phyloP scores from a whole-genome alignment of 352 stramenopile genomes.

The Blastocystis sp. region DNA sequence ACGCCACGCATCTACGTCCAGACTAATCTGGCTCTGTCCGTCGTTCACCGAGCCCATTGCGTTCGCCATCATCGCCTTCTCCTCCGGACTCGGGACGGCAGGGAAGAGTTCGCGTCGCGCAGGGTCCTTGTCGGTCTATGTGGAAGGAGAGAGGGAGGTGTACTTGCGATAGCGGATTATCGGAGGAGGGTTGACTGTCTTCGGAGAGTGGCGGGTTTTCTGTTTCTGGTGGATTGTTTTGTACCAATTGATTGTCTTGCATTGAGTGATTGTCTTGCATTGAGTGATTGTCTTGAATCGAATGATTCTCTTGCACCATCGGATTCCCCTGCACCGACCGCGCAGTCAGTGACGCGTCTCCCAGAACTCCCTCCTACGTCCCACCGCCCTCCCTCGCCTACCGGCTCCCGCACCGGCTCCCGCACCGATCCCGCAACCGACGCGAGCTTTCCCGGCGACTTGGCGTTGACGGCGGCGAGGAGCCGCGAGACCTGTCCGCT shows the following conservation, averaged over 20 bases:
- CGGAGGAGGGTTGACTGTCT: too few relatives aligned
- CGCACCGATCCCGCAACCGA: background rate
- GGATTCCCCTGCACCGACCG: too few relatives aligned
- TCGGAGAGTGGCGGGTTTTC: too few relatives aligned
- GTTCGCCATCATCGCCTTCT: conserved; percentile 9
- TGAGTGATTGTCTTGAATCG: too few relatives aligned
- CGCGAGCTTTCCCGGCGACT: background rate
- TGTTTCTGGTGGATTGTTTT: too few relatives aligned
- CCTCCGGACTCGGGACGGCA: background rate
- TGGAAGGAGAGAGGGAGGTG: background rate
- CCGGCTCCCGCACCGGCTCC: background rate
- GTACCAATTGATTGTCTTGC: too few relatives aligned
- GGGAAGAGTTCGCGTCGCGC: background rate
- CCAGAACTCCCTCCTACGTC: too few relatives aligned
- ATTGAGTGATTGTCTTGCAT: too few relatives aligned
- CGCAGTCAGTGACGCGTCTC: too few relatives aligned
- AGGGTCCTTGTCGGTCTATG: background rate
- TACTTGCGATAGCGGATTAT: too few relatives aligned
- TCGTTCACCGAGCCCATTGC: background rate
- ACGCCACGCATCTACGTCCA: conserved; percentile 13
- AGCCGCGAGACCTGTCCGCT: conserved; percentile 12
- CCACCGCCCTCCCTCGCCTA: too few relatives aligned
- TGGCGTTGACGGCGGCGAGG: background rate
- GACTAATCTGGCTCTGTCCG: conserved; percentile 1
- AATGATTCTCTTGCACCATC: too few relatives aligned